A percentile compares a stretch with the other conserved stretches of the same genome.
phyloP scores from a whole-genome alignment of 345 rosid species.

The Citrus glauca region DNA sequence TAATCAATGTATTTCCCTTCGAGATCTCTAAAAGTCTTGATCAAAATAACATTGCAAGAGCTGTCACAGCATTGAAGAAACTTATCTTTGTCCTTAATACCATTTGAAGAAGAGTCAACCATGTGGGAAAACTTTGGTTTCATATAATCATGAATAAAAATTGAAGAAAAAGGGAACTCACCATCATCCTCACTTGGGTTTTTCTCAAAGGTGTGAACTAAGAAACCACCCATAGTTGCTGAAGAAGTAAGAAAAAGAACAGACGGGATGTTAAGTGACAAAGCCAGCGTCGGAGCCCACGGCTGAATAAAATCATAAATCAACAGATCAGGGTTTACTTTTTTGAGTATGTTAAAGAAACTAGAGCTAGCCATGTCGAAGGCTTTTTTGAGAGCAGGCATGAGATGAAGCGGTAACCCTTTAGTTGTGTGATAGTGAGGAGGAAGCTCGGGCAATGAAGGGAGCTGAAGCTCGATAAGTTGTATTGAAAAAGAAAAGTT shows the following conservation, averaged over 20 bases:
- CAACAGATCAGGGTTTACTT: constrained; percentile 25
- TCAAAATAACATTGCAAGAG: constrained; percentile 18
- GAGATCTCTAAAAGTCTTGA: constrained; percentile 29
- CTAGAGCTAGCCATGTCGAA: constrained; percentile 22
- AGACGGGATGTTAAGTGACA: constrained; percentile 23
- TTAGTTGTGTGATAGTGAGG: constrained; percentile 44
- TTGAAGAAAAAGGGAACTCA: constrained; percentile 18
- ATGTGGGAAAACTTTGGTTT: not conserved
- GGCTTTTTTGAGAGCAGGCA: constrained; percentile 27
- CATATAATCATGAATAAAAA: constrained; percentile 2
- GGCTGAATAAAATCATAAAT: constrained; percentile 35
- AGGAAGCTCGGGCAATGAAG: constrained; percentile 38
- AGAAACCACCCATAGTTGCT: not conserved
- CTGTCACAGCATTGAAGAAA: constrained; percentile 12
- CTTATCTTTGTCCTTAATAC: not conserved
- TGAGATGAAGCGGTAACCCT: constrained; percentile 34
- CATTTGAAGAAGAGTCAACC: not conserved
- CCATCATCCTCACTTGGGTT: not conserved
- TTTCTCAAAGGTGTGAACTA: not conserved
- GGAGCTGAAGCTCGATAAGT: constrained; percentile 35
- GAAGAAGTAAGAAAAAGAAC: constrained; percentile 16
- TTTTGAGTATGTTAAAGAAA: constrained; percentile 18
- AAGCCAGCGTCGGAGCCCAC: constrained; percentile 32
- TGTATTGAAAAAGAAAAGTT: constrained; percentile 16
- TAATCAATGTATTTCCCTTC: constrained; percentile 36